phyloP scores from a whole-genome alignment of 306 rosid species.

The Delonix regia region DNA sequence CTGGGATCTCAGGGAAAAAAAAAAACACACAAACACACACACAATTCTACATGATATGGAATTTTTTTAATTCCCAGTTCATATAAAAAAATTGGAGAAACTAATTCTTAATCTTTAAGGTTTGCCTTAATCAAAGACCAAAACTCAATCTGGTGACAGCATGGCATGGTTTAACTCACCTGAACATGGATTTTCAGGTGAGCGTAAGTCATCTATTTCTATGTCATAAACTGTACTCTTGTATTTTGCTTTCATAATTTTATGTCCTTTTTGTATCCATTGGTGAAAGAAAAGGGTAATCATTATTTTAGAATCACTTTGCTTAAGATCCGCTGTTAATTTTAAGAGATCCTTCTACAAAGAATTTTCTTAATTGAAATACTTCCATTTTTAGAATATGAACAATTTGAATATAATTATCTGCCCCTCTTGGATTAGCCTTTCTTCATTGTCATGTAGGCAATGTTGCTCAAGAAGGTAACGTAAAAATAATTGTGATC shows the following conservation, averaged over 20 bases:
- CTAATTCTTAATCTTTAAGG: background rate
- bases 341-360: background rate
- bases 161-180: background rate
- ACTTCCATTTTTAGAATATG: background rate
- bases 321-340: background rate
- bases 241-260: background rate
- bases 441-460: background rate
- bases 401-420: background rate
- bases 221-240: background rate
- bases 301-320: background rate
- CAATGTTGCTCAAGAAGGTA: conserved; percentile 2
- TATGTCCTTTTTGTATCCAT: too few relatives aligned
- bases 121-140: background rate
- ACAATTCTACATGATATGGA: background rate
- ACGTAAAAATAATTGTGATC: background rate
- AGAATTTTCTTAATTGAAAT: background rate
- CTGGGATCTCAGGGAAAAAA: too few relatives aligned
- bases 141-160: background rate
- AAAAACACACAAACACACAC: too few relatives aligned
- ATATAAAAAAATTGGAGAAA: background rate
- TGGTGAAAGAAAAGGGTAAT: background rate
- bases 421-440: background rate
- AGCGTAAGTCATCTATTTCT: background rate
- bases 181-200: background rate
- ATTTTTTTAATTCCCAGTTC: background rate